Evolutionary conservation across 768 basidiomycete genomes (phyloP).

Genomic region (Leccinellum rugosiceps): DNA sequence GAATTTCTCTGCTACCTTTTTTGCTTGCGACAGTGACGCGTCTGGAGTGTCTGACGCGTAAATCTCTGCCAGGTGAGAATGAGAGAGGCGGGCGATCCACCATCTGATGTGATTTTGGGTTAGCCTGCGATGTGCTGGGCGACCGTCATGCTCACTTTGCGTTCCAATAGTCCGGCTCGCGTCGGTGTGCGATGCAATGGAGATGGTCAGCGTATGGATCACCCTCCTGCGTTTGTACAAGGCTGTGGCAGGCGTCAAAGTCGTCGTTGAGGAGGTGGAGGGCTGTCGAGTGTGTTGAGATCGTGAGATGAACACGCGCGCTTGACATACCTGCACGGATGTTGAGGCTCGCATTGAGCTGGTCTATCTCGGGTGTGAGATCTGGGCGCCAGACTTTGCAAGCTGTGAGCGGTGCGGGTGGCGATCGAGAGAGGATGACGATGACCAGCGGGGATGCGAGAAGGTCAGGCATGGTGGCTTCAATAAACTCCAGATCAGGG

Average conservation of each 20-base stretch:
- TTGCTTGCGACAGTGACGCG: slow-evolving; percentile 9
- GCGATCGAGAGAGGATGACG: slow-evolving; percentile 14
- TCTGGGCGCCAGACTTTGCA: slow-evolving; percentile 13
- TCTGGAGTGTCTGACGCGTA: slow-evolving; percentile 6
- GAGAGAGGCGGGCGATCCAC: slow-evolving; percentile 16
- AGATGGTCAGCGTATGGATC: slow-evolving; percentile 21
- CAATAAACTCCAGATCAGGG: neutral
- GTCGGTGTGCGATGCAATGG: slow-evolving; percentile 21
- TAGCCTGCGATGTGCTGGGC: neutral
- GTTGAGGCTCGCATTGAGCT: slow-evolving; percentile 12
- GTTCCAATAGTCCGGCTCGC: slow-evolving; percentile 23
- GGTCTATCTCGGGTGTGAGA: slow-evolving; percentile 18
- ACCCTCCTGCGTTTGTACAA: slow-evolving; percentile 19
- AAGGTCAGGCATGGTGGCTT: slow-evolving; percentile 2
- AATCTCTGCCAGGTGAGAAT: slow-evolving; percentile 16
- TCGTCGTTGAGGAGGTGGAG: slow-evolving; percentile 24
- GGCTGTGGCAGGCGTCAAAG: slow-evolving; percentile 17
- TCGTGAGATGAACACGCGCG: neutral
- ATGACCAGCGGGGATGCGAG: slow-evolving; percentile 13
- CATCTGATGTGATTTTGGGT: slow-evolving; percentile 9
- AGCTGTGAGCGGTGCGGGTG: slow-evolving; percentile 11
- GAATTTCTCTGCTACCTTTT: slow-evolving; percentile 5
- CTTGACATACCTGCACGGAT: slow-evolving; percentile 12
- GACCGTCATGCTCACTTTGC: slow-evolving; percentile 5
- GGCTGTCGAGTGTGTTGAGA: neutral